Evolutionary conservation across 2,329 filamentous ascomycete genomes (phyloP), one percentile per base, ranked within the genome.

Genomic region (Teratosphaeria gauchensis): DNA sequence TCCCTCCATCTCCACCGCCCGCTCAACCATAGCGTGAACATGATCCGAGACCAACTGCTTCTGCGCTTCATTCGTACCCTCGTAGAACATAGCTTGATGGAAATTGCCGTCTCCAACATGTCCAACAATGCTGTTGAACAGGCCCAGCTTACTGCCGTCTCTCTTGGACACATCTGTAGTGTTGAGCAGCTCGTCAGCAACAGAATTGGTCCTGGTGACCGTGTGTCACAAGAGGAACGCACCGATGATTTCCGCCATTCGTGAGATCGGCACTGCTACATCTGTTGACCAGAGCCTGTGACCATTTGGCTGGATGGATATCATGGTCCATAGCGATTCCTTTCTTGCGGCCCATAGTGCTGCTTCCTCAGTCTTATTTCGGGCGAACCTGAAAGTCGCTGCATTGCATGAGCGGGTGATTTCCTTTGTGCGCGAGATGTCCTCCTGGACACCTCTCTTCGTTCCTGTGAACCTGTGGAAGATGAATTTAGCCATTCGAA

Each of bases 101-200:
- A 96, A 96, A 73, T 96, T 96, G 42, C 92, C 92, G 69, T 96
- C 92, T 12, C 92, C 92, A 58, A 96, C 87, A 69, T 96, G 92
- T 2, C 92, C 92, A 3, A 96, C 78, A 31, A 95, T 89, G 67
- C 88, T 91, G 1, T 90, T 90, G 71, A 96, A 95, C 1, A 96
- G 76, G 0, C 90, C 90, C 11, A 96, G 79, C 12, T 90, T 85
- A 68, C 92, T 88, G 81, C 95, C 86, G 69, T 95, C 90, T 70
- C 89, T 88, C 77, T 96, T 95, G 62, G 89, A 92, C 51, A 90
- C 79, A 71, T 95, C 33, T 38, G 9, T 38, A 8, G 9, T 16
- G 8, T 12, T 12, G 3, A 16, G 33, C 33, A 38, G 33, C 33
- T 16, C 14, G 14, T 38, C 4, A 38, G 33, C 33, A 38, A 38